Conservation (phyloP, 2,329 filamentous ascomycete genomes). For the Scedosporium minutisporum region DNA sequence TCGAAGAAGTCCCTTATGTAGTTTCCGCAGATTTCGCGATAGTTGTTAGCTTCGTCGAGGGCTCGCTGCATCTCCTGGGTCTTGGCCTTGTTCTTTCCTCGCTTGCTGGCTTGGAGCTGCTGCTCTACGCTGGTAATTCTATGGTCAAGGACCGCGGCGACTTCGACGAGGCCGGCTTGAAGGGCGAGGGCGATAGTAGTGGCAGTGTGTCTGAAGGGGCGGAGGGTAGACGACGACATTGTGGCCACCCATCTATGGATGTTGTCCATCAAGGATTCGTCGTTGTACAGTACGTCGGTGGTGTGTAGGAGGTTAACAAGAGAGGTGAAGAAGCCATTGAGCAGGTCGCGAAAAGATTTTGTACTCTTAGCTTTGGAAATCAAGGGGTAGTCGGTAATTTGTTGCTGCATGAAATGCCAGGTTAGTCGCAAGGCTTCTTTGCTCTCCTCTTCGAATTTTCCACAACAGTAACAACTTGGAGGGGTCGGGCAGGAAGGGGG, state of each 20-base stretch:
- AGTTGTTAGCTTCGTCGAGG: constrained; percentile 59
- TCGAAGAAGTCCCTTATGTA: constrained; percentile 82
- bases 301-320: constrained; percentile 72
- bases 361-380: constrained; percentile 71
- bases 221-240: constrained; percentile 78
- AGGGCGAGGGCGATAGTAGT: constrained; percentile 77
- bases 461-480: constrained; percentile 1
- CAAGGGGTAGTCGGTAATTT: constrained; percentile 84
- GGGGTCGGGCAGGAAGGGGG: not conserved
- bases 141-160: constrained; percentile 61
- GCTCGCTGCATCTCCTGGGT: constrained; percentile 63
- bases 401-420: constrained; percentile 36
- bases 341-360: constrained; percentile 65
- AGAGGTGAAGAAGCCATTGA: constrained; percentile 70
- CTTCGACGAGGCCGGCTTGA: constrained; percentile 64
- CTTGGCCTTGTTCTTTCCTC: constrained; percentile 67
- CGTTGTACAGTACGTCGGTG: constrained; percentile 70
- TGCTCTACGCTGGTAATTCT: constrained; percentile 67
- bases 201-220: constrained; percentile 89
- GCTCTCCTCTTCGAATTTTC: not conserved
- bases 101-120: constrained; percentile 67
- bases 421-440: not conserved
- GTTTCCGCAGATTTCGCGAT: constrained; percentile 59
- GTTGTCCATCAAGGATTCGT: constrained; percentile 73
- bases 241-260: constrained; percentile 81